Base-by-base conservation (phyloP, 805 yeast genomes). In the Nakazawaea holstii region DNA sequence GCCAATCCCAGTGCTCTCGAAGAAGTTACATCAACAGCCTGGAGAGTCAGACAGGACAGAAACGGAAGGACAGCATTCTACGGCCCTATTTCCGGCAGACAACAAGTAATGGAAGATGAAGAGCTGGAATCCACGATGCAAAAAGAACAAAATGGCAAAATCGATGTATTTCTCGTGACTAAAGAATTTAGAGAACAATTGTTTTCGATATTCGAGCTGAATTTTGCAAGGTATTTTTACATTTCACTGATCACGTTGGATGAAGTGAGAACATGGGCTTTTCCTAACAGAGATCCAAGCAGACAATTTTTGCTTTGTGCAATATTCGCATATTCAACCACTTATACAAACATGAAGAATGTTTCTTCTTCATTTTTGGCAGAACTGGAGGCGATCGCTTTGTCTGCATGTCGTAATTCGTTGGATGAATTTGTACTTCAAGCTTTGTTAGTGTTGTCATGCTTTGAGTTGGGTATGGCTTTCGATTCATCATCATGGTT, bases 11-110 rank as follows among this genome's bases (percentile, higher is more conserved):
- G 52, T 27, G 69, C 68, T 2, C 43, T 65, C 13, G 67, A 65
- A 39, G 68, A 65, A 41, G 51, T 65, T 3, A 55, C 55, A 9
- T 60, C 64, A 0, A 64, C 68, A 3, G 62, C 64, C 6, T 65
- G 68, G 68, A 54, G 59, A 35, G 68, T 64, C 4, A 47, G 64
- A 11, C 53, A 53, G 20, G 62, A 59, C 43, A 49, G 50, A 3
- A 40, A 50, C 7, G 62, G 64, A 1, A 46, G 53, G 14, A 62
- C 66, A 2, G 66, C 59, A 17, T 65, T 64, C 46, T 65, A 65
- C 46, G 69, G 69, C 0, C 69, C 68, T 3, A 55, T 64, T 1
- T 62, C 67, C 1, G 68, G 67, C 3, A 47, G 68, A 32, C 65
- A 61, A 41, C 59, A 59, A 29, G 61, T 59, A 24, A 31, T 53